Percentiles rank a stretch among this genome's conserved stretches.
Conservation (phyloP, 768 basidiomycete species). For the Termitomyces sp. region DNA sequence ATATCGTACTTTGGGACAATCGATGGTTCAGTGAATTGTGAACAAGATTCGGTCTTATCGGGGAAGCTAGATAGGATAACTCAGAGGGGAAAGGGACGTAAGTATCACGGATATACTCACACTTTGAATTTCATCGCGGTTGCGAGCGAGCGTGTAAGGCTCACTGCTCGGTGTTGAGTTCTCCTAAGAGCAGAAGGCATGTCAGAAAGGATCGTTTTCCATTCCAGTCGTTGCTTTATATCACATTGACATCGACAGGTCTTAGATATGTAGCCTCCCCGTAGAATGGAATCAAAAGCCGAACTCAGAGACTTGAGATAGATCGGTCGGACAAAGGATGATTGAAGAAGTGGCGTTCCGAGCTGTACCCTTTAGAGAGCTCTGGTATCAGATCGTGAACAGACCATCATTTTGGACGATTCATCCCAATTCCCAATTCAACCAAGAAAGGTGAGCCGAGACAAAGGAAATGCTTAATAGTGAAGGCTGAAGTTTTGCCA, state of each 20-base stretch:
- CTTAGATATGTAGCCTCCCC: conserved; percentile 7
- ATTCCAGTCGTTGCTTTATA: conserved; percentile 13
- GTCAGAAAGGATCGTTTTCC: conserved; percentile 2
- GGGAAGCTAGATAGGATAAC: conserved; percentile 6
- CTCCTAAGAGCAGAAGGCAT: conserved; percentile 33
- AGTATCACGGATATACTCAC: conserved; percentile 15
- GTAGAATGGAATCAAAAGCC: conserved; percentile 11
- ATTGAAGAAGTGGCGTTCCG: not conserved
- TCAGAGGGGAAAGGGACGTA: not conserved
- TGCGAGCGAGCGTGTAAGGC: conserved; percentile 45
- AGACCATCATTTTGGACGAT: not conserved
- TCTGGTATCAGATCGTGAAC: not conserved
- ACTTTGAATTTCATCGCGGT: conserved; percentile 36
- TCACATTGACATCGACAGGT: conserved; percentile 2
- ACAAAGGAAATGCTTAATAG: conserved; percentile 3
- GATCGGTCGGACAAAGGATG: conserved; percentile 14
- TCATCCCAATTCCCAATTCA: conserved; percentile 8
- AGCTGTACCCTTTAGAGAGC: conserved; percentile 8
- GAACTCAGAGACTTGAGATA: conserved; percentile 11
- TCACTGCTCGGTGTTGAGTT: conserved; percentile 41
- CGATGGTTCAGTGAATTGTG: conserved; percentile 7
- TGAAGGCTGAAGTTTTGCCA: not conserved
- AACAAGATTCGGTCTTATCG: conserved; percentile 11
- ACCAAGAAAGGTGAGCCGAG: not conserved
- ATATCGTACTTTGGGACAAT: conserved; percentile 19